phyloP scores from a whole-genome alignment of 169 alveolate genomes.

The Perkinsus olseni region DNA sequence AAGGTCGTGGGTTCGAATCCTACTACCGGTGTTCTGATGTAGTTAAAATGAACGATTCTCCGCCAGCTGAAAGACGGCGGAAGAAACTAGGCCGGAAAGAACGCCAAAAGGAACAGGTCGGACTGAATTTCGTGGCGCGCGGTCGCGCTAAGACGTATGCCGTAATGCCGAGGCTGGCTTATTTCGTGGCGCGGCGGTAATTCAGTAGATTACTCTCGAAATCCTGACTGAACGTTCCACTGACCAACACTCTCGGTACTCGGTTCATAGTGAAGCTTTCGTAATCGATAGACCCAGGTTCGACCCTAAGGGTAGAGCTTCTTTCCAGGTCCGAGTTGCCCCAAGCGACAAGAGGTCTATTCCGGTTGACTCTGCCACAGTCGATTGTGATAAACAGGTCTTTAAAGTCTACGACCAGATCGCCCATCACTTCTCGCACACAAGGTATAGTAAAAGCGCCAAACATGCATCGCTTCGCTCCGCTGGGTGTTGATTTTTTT shows the following conservation, averaged over 20 bases:
- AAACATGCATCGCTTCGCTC: neutral
- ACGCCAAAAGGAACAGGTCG: neutral
- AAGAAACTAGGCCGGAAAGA: neutral
- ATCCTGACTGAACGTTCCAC: no score
- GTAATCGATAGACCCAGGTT: no score
- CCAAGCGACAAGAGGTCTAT: neutral
- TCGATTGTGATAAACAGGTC: constrained; percentile 15
- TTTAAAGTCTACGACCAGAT: constrained; percentile 26
- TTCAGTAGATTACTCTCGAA: no score
- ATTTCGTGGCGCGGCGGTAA: neutral
- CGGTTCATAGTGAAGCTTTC: no score
- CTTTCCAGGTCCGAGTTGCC: neutral
- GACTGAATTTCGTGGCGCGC: no score
- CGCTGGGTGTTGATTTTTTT: neutral
- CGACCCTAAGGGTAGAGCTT: neutral
- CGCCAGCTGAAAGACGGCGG: neutral
- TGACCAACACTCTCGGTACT: no score
- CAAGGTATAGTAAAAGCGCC: neutral
- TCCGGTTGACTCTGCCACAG: neutral
- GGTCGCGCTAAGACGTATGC: no score
- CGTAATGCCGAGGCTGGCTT: no score
- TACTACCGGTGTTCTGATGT: neutral
- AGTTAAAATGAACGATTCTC: neutral
- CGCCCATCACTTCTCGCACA: constrained; percentile 35
- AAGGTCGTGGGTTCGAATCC: neutral